phyloP scores from a whole-genome alignment of 2,329 filamentous ascomycete species.

The Proliferodiscus dingleyae region DNA sequence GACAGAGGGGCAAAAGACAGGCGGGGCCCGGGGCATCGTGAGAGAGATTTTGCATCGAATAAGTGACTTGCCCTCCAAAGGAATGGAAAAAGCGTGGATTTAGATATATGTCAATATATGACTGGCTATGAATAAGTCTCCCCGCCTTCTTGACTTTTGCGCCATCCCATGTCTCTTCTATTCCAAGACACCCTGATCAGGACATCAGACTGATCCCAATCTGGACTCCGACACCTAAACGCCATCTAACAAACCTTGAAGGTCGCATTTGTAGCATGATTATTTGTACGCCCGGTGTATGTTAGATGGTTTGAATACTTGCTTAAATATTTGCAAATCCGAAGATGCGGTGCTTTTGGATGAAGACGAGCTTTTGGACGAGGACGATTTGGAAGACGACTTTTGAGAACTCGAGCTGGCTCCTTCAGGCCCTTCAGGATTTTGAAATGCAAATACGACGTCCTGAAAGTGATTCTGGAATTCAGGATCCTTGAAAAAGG shows the following conservation, averaged over 20 bases:
- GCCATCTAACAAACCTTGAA: not conserved
- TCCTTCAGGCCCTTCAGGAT: slow-evolving; percentile 45
- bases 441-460: slow-evolving; percentile 62
- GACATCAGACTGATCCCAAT: not conserved
- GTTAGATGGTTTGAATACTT: slow-evolving; percentile 46
- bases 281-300: slow-evolving; percentile 27
- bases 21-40: no score
- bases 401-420: slow-evolving; percentile 34
- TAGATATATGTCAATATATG: no score
- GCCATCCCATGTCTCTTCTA: no score
- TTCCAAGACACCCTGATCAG: no score
- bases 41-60: no score
- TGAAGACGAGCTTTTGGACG: slow-evolving; percentile 10
- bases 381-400: slow-evolving; percentile 13
- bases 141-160: no score
- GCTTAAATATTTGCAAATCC: slow-evolving; percentile 50
- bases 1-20: no score
- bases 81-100: no score
- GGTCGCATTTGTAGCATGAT: not conserved
- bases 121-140: no score
- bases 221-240: not conserved
- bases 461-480: slow-evolving; percentile 57
- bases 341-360: slow-evolving; percentile 30
- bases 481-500: slow-evolving; percentile 58
- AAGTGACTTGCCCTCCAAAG: no score